Evolutionary conservation across 2,329 filamentous ascomycete genomes (phyloP).

Genomic region (Monilinia laxa): DNA sequence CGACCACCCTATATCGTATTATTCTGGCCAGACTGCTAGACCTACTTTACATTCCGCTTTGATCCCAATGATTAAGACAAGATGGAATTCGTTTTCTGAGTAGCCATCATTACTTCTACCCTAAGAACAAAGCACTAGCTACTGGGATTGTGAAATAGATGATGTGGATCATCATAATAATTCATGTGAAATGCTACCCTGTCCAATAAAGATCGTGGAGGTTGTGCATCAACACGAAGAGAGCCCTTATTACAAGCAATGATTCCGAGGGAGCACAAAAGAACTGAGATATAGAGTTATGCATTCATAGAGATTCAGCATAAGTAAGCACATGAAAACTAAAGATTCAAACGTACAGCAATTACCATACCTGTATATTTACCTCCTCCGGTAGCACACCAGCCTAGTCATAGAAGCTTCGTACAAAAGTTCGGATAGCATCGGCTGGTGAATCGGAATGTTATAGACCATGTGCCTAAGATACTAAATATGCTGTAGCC

Average conservation of each 20-base stretch:
- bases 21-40: slow-evolving; percentile 52
- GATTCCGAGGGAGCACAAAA: slow-evolving; percentile 40
- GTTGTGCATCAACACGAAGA: slow-evolving; percentile 44
- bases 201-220: slow-evolving; percentile 53
- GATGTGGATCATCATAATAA: slow-evolving; percentile 57
- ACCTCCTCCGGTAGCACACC: slow-evolving; percentile 53
- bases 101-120: slow-evolving; percentile 45
- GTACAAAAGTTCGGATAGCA: slow-evolving; percentile 47
- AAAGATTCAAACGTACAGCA: slow-evolving; percentile 23
- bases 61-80: slow-evolving; percentile 52
- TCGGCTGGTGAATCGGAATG: slow-evolving; percentile 44
- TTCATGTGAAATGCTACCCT: slow-evolving; percentile 56
- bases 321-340: neutral
- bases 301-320: slow-evolving; percentile 23
- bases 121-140: slow-evolving; percentile 49
- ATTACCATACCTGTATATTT: slow-evolving; percentile 33
- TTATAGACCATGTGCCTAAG: slow-evolving; percentile 47
- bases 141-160: slow-evolving; percentile 55
- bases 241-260: slow-evolving; percentile 40
- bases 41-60: slow-evolving; percentile 55
- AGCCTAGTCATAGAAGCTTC: slow-evolving; percentile 54
- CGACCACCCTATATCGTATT: slow-evolving; percentile 57
- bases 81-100: slow-evolving; percentile 50
- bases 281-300: slow-evolving; percentile 37
- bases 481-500: slow-evolving; percentile 50